Evolutionary conservation across 2,329 filamentous ascomycete genomes (phyloP).

Genomic region (Proliferodiscus dingleyae): DNA sequence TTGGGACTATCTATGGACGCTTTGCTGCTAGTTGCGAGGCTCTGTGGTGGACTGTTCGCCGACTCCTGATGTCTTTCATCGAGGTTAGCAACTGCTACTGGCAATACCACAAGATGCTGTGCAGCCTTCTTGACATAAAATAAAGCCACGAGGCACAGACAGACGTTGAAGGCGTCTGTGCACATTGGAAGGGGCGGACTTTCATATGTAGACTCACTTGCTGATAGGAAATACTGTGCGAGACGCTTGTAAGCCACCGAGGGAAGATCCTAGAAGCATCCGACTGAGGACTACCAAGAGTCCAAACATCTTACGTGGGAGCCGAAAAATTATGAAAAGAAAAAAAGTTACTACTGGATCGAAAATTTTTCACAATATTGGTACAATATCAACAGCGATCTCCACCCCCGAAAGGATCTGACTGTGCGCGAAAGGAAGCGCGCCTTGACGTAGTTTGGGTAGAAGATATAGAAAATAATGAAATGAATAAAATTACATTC

Average conservation of each 20-base stretch:
- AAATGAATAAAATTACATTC: constrained; percentile 8
- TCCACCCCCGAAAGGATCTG: constrained; percentile 7
- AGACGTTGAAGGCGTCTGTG: neutral
- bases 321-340: neutral
- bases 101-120: neutral
- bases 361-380: neutral
- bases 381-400: constrained; percentile 3
- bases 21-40: neutral
- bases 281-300: neutral
- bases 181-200: neutral
- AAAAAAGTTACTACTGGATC: neutral
- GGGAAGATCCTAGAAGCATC: neutral
- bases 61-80: neutral
- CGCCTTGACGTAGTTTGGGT: constrained; percentile 8
- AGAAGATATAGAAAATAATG: constrained; percentile 11
- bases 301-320: constrained; percentile 1
- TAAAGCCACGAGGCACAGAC: constrained; percentile 5
- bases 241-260: neutral
- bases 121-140: neutral
- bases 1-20: neutral
- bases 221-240: neutral
- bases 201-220: constrained; percentile 7
- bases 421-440: constrained; percentile 5
- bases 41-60: neutral
- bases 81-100: neutral